Base-by-base conservation (phyloP, 106 monocot species). In the Apostasia ramifera region DNA sequence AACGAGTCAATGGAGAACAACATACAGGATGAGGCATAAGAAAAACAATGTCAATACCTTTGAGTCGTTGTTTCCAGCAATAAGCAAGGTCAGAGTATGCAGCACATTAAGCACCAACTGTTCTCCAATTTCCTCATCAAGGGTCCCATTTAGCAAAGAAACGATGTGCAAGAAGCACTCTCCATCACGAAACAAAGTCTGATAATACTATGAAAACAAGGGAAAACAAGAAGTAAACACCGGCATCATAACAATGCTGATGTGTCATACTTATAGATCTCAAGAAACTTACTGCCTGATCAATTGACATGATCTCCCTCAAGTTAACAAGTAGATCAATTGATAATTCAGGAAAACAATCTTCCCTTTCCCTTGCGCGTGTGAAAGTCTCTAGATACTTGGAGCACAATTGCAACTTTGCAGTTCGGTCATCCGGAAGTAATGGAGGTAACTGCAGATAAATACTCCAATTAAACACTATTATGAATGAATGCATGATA, bases 91-190 rank as follows among this genome's bases (percentile, higher is more conserved):
- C 69, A 98, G 55, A 40, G 90, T 93, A 62, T 90, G 73, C 47
- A 98, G 93, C 75, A 98, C 89, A 87, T 98, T 98, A 55, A 89
- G 73, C 8, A 90, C 76, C 70, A 98, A 75, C 43, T 68, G 72
- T 70, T 98, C 92, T 42, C 93, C 93, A 80, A 71, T 72, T 57
- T 70, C 74, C 67, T 98, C 98, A 78, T 90, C 87, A 71, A 85
- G 48, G 6, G 83, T 80, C 50, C 87, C 98, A 79, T 98, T 98
- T 72, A 98, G 73, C 67, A 98, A 76, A 49, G 98, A 98, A 41
- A 98, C 83, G 51, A 98, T 84, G 67, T 98, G 98, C 69, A 98
- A 71, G 78, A 98, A 98, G 57, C 98, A 98, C 81, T 98, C 92
- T 53, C 83, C 92, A 55, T 81, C 86, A 59, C 83, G 80, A 72